These are phyloP conservation scores for Fusarium foetens DNA, from an alignment of 2,329 filamentous ascomycete species.

Conservation along the genomic window DNA sequence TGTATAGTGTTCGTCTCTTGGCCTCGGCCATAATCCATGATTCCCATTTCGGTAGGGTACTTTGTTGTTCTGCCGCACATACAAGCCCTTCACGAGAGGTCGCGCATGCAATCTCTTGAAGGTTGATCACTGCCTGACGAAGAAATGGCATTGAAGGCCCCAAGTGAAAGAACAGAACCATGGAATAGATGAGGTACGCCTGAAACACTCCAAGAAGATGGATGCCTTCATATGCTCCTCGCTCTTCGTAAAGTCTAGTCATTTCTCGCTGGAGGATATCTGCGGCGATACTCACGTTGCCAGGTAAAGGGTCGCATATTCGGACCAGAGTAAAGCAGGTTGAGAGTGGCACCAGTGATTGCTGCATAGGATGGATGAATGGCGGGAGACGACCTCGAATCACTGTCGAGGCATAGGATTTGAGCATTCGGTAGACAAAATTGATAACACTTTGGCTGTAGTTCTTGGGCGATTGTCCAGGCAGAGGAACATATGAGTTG, in stretches of 20 bases:
- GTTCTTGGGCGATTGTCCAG: slow-evolving; percentile 55
- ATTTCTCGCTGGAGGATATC: slow-evolving; percentile 56
- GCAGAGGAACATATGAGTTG: slow-evolving; percentile 57
- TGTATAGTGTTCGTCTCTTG: slow-evolving; percentile 62
- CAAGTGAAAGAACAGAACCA: slow-evolving; percentile 58
- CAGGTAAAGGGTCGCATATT: slow-evolving; percentile 51
- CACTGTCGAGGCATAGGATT: slow-evolving; percentile 54
- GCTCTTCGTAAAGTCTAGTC: slow-evolving; percentile 49
- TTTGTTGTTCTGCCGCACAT: slow-evolving; percentile 54
- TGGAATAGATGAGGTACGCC: slow-evolving; percentile 63
- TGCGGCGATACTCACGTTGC: slow-evolving; percentile 46
- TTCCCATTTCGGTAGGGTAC: slow-evolving; percentile 59
- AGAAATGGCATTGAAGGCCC: slow-evolving; percentile 44
- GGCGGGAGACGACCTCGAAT: slow-evolving; percentile 54
- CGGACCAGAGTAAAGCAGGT: slow-evolving; percentile 55
- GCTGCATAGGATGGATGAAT: slow-evolving; percentile 57
- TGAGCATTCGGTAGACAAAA: slow-evolving; percentile 56
- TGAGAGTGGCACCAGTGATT: slow-evolving; percentile 47
- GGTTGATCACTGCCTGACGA: slow-evolving; percentile 58
- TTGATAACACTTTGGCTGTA: slow-evolving; percentile 52
- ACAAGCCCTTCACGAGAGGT: slow-evolving; percentile 54
- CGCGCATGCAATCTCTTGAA: slow-evolving; percentile 61
- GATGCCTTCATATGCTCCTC: slow-evolving; percentile 41
- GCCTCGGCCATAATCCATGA: slow-evolving; percentile 64
- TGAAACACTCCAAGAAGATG: slow-evolving; percentile 59